Conservation (phyloP, 1,284 basidiomycete genomes). For the Fistulinella cinereoalba region DNA sequence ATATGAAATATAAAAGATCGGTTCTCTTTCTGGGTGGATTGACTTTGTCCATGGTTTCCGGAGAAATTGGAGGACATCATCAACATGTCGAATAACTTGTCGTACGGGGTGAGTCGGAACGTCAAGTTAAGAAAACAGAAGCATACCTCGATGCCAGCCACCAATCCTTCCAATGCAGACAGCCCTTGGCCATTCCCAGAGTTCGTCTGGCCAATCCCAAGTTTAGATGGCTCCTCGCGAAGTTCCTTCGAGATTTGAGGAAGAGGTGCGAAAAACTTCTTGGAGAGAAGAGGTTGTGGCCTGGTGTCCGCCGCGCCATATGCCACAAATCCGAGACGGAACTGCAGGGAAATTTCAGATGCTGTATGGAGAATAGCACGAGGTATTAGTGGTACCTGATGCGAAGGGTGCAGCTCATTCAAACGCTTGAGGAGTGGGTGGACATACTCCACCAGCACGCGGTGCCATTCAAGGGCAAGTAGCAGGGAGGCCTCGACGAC, state of each 20-base stretch:
- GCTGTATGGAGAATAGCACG: neutral
- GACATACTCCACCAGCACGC: slow-evolving; percentile 49
- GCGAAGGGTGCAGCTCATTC: slow-evolving; percentile 39
- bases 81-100: slow-evolving; percentile 33
- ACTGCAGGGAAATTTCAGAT: slow-evolving; percentile 33
- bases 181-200: slow-evolving; percentile 51
- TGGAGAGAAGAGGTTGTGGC: slow-evolving; percentile 54
- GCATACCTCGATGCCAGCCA: slow-evolving; percentile 67
- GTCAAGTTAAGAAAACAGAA: neutral
- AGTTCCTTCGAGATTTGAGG: slow-evolving; percentile 43
- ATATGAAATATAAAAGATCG: slow-evolving; percentile 46
- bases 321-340: slow-evolving; percentile 54
- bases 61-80: slow-evolving; percentile 22
- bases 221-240: slow-evolving; percentile 42
- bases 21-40: slow-evolving; percentile 32
- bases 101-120: neutral
- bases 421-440: slow-evolving; percentile 52
- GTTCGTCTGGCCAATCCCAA: slow-evolving; percentile 57
- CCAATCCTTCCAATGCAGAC: slow-evolving; percentile 68
- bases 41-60: slow-evolving; percentile 11
- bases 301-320: slow-evolving; percentile 52
- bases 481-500: slow-evolving; percentile 63
- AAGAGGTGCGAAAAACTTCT: slow-evolving; percentile 51
- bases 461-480: slow-evolving; percentile 53
- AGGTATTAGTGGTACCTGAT: slow-evolving; percentile 29